Percentiles rank a stretch among this genome's conserved stretches.
Conservation (phyloP, 257 asterid species). For the Przewalskia tangutica region DNA sequence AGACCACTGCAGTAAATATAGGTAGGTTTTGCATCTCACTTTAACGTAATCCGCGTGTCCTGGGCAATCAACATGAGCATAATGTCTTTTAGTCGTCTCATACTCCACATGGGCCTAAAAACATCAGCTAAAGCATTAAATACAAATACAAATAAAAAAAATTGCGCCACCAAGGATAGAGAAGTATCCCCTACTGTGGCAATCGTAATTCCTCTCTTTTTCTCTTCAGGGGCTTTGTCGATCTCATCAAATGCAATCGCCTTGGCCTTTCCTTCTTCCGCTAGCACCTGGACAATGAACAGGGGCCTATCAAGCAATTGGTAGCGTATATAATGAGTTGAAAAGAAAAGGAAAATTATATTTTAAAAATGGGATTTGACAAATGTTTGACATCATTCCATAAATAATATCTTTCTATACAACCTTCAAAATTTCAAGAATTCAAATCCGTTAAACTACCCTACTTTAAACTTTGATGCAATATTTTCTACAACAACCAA, state of each 20-base stretch:
- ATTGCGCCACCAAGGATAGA: not conserved
- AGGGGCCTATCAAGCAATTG: not conserved
- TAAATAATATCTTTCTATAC: not conserved
- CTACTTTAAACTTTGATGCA: not conserved
- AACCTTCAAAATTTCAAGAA: too few species aligned
- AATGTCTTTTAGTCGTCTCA: conserved; percentile 85
- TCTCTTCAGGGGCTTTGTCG: conserved; percentile 98
- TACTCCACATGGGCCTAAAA: conserved; percentile 93
- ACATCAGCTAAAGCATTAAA: conserved; percentile 12
- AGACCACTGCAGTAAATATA: not conserved
- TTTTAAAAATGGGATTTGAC: not conserved
- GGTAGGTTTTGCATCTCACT: conserved; percentile 28
- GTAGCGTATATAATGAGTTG: not conserved
- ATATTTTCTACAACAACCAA: too few species aligned
- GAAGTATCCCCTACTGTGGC: conserved; percentile 50
- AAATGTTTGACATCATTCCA: not conserved
- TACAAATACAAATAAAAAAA: not conserved
- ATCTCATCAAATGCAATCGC: conserved; percentile 93
- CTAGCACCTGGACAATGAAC: conserved; percentile 44
- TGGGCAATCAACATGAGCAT: conserved; percentile 97
- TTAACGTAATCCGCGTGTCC: conserved; percentile 97
- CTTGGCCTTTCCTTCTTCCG: conserved; percentile 88
- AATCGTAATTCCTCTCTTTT: conserved; percentile 90
- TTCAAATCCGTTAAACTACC: not conserved
- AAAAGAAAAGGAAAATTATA: not conserved